Conservation (phyloP, 1,139 yeast species). For the Suhomyces ambrosiae region DNA sequence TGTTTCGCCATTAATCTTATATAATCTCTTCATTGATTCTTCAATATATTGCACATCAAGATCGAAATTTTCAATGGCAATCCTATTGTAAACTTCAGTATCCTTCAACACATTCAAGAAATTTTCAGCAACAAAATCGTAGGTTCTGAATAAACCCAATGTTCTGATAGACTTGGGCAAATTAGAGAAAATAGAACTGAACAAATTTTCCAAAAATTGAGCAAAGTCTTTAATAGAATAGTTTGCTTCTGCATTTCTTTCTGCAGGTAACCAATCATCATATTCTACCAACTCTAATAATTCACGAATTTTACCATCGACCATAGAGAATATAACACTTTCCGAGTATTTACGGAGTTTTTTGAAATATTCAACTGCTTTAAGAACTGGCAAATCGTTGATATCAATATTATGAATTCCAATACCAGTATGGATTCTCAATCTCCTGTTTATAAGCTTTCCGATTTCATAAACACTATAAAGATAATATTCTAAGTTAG, state of each 20-base stretch:
- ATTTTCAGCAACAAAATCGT: slow-evolving; percentile 79
- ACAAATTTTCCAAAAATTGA: slow-evolving; percentile 82
- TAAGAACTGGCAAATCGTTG: slow-evolving; percentile 42
- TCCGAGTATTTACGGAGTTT: slow-evolving; percentile 76
- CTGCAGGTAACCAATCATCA: slow-evolving; percentile 66
- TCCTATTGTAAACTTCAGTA: slow-evolving; percentile 41
- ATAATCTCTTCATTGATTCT: slow-evolving; percentile 39
- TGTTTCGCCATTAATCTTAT: slow-evolving; percentile 23
- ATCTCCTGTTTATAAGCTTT: slow-evolving; percentile 41
- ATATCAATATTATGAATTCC: slow-evolving; percentile 44
- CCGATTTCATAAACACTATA: slow-evolving; percentile 61
- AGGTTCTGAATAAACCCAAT: slow-evolving; percentile 78
- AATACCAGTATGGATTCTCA: slow-evolving; percentile 56
- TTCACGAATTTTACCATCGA: slow-evolving; percentile 76
- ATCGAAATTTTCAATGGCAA: slow-evolving; percentile 48
- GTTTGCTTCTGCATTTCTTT: slow-evolving; percentile 62
- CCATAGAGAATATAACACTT: slow-evolving; percentile 74
- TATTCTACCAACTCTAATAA: slow-evolving; percentile 84
- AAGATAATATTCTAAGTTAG: slow-evolving; percentile 84
- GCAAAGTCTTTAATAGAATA: slow-evolving; percentile 82
- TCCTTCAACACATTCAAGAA: slow-evolving; percentile 62
- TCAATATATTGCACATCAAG: slow-evolving; percentile 46
- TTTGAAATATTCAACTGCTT: slow-evolving; percentile 53
- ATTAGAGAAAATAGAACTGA: slow-evolving; percentile 82
- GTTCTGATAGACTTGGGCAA: slow-evolving; percentile 79